Percentiles rank a stretch among this genome's conserved stretches.
phyloP scores from a whole-genome alignment of 805 yeast genomes.

The Pichia paraexigua region DNA sequence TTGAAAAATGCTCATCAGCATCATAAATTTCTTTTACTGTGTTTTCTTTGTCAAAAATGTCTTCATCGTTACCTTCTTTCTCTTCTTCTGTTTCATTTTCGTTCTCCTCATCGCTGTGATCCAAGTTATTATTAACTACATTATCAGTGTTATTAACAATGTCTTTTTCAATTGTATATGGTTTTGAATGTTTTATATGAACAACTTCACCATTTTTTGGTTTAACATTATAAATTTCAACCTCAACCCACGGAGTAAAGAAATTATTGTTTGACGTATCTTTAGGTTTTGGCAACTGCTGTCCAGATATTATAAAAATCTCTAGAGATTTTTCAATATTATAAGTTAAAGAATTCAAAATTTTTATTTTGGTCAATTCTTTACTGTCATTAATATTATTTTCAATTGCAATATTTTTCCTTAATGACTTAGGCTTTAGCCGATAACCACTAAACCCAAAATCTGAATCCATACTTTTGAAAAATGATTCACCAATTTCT shows the following conservation, averaged over 20 bases:
- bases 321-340: constrained; percentile 18
- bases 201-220: constrained; percentile 12
- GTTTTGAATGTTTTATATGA: neutral
- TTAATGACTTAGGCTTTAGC: constrained; percentile 51
- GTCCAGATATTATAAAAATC: constrained; percentile 66
- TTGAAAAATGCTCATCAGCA: neutral
- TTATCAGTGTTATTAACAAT: neutral
- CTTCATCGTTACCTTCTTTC: neutral
- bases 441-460: constrained; percentile 57
- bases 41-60: neutral
- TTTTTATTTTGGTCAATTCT: neutral
- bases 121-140: too few species aligned
- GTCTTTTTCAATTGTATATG: neutral
- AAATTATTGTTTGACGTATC: constrained; percentile 28
- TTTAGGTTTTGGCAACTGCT: constrained; percentile 68
- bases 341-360: constrained; percentile 6
- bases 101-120: neutral
- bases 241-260: constrained; percentile 53
- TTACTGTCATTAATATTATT: neutral
- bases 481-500: constrained; percentile 79
- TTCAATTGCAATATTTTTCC: constrained; percentile 3
- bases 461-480: constrained; percentile 39
- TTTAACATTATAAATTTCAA: constrained; percentile 49
- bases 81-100: neutral
- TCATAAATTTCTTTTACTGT: neutral